A percentile compares a stretch with the other conserved stretches of the same genome.
Conservation (phyloP, 495 filamentous ascomycete genomes). For the Aspergillus bertholletiae region DNA sequence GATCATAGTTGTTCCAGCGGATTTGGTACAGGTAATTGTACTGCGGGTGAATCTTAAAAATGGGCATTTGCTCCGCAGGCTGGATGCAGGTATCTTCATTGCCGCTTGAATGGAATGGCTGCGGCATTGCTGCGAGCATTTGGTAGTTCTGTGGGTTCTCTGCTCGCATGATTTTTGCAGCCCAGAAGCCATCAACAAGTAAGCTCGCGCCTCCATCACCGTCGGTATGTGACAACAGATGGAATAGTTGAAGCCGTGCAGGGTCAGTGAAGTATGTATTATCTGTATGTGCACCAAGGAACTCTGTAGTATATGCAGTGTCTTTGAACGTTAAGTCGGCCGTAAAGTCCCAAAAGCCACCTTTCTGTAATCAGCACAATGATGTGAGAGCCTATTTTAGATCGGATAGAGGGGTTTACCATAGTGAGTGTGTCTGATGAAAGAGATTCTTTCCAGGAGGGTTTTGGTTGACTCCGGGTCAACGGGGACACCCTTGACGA, state of each 20-base stretch:
- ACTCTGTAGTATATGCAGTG: slow-evolving; percentile 84
- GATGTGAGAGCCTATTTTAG: background rate
- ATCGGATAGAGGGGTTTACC: slow-evolving; percentile 39
- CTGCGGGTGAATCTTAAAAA: slow-evolving; percentile 53
- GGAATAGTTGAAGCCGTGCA: slow-evolving; percentile 84
- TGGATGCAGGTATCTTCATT: slow-evolving; percentile 78
- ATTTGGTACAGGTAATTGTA: slow-evolving; percentile 54
- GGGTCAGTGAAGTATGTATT: slow-evolving; percentile 93
- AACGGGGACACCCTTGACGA: slow-evolving; percentile 62
- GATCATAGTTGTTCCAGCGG: slow-evolving; percentile 90
- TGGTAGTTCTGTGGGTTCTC: slow-evolving; percentile 49
- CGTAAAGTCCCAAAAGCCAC: slow-evolving; percentile 92
- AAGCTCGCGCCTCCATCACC: slow-evolving; percentile 66
- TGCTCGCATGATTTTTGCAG: slow-evolving; percentile 52
- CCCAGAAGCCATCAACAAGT: slow-evolving; percentile 79
- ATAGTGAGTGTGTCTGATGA: slow-evolving; percentile 85
- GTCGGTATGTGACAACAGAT: slow-evolving; percentile 72
- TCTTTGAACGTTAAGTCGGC: slow-evolving; percentile 84
- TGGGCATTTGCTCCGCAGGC: slow-evolving; percentile 56
- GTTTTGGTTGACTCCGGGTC: slow-evolving; percentile 64
- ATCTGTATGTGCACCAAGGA: slow-evolving; percentile 79
- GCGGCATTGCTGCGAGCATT: slow-evolving; percentile 43
- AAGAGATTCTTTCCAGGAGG: slow-evolving; percentile 74
- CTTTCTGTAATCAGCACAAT: slow-evolving; percentile 24
- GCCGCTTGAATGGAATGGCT: slow-evolving; percentile 78